Evolutionary conservation across 2,329 filamentous ascomycete genomes (phyloP).

Genomic region (Acarospora socialis): DNA sequence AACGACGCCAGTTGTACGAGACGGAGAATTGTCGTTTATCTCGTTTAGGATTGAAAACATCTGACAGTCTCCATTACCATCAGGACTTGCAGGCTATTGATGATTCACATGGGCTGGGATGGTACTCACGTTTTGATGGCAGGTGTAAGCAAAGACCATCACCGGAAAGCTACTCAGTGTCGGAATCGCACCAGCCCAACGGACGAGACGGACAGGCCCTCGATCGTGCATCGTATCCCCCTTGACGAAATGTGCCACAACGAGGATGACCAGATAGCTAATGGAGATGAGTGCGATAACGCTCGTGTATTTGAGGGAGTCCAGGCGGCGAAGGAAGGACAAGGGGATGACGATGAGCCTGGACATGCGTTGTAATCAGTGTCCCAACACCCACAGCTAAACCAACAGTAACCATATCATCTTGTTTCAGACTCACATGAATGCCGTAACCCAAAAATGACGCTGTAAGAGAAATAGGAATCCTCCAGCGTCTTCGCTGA

Average conservation of each 20-base stretch:
- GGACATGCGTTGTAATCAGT: constrained; percentile 12
- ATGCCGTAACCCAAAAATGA: constrained; percentile 94
- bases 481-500: constrained; percentile 48
- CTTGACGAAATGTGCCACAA: constrained; percentile 77
- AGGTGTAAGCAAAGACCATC: constrained; percentile 98
- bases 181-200: constrained; percentile 65
- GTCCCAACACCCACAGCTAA: neutral
- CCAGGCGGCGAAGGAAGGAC: constrained; percentile 77
- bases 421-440: constrained; percentile 49
- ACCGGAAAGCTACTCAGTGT: constrained; percentile 80
- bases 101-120: neutral
- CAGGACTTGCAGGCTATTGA: too few species aligned
- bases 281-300: constrained; percentile 84
- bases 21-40: constrained; percentile 69
- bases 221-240: constrained; percentile 63
- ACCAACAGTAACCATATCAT: neutral
- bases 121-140: constrained; percentile 74
- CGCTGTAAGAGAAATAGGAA: constrained; percentile 70
- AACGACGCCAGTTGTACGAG: constrained; percentile 65
- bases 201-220: constrained; percentile 59
- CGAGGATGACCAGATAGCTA: constrained; percentile 80
- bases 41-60: constrained; percentile 99
- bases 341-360: constrained; percentile 86
- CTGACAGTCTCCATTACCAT: constrained; percentile 38
- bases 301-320: constrained; percentile 95